These are phyloP conservation scores for Aleurites moluccanus DNA, from an alignment of 441 rosid species.

Conservation along the genomic window DNA sequence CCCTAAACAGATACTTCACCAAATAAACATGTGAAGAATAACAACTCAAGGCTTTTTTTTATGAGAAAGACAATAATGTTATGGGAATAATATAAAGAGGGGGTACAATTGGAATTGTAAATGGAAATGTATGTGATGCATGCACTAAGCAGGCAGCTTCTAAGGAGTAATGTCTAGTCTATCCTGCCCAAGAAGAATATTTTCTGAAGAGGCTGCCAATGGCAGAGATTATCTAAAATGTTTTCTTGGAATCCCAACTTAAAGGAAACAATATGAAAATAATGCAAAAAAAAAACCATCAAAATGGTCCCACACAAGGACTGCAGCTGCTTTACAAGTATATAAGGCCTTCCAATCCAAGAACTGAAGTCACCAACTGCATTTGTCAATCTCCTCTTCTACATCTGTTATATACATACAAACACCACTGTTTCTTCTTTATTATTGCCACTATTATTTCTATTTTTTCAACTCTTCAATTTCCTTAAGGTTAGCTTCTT, in stretches of 20 bases:
- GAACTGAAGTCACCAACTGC: slow-evolving; percentile 32
- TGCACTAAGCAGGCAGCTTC: slow-evolving; percentile 21
- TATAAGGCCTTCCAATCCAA: slow-evolving; percentile 37
- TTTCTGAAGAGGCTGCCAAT: slow-evolving; percentile 18
- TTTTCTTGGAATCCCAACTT: slow-evolving; percentile 31
- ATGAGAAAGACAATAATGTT: too few species aligned
- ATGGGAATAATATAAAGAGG: background rate
- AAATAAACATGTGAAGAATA: too few species aligned
- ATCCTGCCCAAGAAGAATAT: slow-evolving; percentile 24
- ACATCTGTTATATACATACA: background rate
- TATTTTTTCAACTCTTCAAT: background rate
- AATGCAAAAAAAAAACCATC: slow-evolving; percentile 11
- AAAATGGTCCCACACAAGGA: slow-evolving; percentile 22
- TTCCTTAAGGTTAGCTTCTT: slow-evolving; percentile 7
- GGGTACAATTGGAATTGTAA: slow-evolving; percentile 24
- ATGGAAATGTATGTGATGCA: slow-evolving; percentile 23
- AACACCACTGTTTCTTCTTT: background rate
- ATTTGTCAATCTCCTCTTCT: slow-evolving; percentile 20
- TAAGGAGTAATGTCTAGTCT: too few species aligned
- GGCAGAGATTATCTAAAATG: background rate
- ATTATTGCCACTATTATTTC: too few species aligned
- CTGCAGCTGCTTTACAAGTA: slow-evolving; percentile 19
- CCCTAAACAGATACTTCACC: too few species aligned
- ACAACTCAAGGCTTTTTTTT: too few species aligned
- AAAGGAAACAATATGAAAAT: slow-evolving; percentile 18